Conservation (phyloP, 768 basidiomycete species). For the Leccinum subtestaceum region DNA sequence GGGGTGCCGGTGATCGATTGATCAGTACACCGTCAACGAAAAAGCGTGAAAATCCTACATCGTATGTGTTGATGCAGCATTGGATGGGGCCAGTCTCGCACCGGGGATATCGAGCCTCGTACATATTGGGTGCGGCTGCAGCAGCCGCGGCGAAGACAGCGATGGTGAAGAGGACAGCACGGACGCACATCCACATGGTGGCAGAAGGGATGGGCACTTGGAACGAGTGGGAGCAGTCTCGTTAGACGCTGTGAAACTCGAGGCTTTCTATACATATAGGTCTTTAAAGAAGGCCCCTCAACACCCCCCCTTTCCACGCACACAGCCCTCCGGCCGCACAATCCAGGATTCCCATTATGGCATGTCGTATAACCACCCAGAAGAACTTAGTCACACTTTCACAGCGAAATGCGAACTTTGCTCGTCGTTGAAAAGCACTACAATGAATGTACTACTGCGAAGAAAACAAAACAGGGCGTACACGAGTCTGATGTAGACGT, state of each 20-base stretch:
- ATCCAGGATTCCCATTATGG: too few species aligned
- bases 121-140: constrained; percentile 5
- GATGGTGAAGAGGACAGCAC: constrained; percentile 6
- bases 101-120: constrained; percentile 1
- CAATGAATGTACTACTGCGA: too few species aligned
- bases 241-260: background rate
- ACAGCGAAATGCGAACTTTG: too few species aligned
- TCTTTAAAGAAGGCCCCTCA: background rate
- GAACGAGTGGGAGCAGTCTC: background rate
- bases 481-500: too few species aligned
- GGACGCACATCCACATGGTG: constrained; percentile 7
- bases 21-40: background rate
- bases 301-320: background rate
- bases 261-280: constrained; percentile 13
- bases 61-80: constrained; percentile 9
- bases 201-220: background rate
- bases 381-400: too few species aligned
- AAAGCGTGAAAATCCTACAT: background rate
- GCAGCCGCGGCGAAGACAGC: constrained; percentile 10
- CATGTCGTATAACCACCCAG: too few species aligned
- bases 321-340: background rate
- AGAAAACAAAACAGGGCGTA: too few species aligned
- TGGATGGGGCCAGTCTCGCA: constrained; percentile 13
- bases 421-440: too few species aligned
- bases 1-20: background rate